phyloP scores from a whole-genome alignment of 192 early-diverging fungal genomes.

The Coemansia sp. region DNA sequence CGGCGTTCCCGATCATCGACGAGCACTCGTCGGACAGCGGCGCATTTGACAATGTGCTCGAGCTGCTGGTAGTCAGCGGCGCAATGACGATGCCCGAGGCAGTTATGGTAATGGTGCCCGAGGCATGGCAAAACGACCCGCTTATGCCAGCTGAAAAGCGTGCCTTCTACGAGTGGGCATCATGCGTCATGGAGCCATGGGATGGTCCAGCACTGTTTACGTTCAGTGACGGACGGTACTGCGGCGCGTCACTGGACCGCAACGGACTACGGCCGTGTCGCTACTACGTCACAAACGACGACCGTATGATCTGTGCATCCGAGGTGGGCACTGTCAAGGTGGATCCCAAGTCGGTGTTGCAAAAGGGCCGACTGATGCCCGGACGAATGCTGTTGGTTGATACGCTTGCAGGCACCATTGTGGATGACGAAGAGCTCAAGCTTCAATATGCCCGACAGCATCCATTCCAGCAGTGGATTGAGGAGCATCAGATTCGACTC shows the following conservation, averaged over 20 bases:
- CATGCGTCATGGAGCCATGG: conserved; percentile 97
- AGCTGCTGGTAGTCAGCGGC: conserved; percentile 90
- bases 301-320: conserved; percentile 96
- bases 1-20: conserved; percentile 92
- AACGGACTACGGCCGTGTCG: conserved; percentile 98
- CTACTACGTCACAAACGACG: conserved; percentile 89
- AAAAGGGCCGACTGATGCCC: conserved; percentile 93
- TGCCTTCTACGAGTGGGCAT: conserved; percentile 97
- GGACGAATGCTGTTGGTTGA: conserved; percentile 98
- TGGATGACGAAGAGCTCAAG: conserved; percentile 91
- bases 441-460: conserved; percentile 64
- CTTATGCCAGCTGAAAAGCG: conserved; percentile 78
- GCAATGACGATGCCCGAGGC: conserved; percentile 89
- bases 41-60: conserved; percentile 95
- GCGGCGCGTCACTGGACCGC: conserved; percentile 97
- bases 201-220: conserved; percentile 98
- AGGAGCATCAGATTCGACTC: conserved; percentile 76
- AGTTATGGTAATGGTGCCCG: conserved; percentile 99
- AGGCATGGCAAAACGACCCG: conserved; percentile 93
- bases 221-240: conserved; percentile 95
- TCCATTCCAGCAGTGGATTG: conserved; percentile 85
- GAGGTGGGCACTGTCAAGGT: conserved; percentile 92
- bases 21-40: conserved; percentile 95
- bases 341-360: conserved; percentile 72
- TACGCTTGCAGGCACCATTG: conserved; percentile 82